Evolutionary conservation across 306 rosid genomes (phyloP).

Genomic region (Quercus bicolor): DNA sequence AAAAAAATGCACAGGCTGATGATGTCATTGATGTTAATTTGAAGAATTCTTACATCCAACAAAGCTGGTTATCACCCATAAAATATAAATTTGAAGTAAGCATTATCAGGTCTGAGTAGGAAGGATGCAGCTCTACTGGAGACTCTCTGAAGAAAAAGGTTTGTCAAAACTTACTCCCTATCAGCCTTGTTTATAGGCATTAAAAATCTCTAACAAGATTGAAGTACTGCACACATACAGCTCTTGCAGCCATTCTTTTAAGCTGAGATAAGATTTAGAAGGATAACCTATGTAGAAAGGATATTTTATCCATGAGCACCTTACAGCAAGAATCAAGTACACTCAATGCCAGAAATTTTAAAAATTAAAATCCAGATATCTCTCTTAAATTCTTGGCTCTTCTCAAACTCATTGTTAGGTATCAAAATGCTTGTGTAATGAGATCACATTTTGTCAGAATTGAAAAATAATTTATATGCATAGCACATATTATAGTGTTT

Average conservation of each 20-base stretch:
- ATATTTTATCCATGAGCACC: not conserved
- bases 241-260: not conserved
- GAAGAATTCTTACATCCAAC: not conserved
- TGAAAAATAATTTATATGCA: not conserved
- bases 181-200: not conserved
- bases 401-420: not conserved
- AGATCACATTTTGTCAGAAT: not conserved
- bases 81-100: not conserved
- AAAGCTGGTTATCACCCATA: not conserved
- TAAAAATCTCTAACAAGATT: not conserved
- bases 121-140: not conserved
- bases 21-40: not conserved
- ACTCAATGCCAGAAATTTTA: not conserved
- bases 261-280: not conserved
- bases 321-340: not conserved
- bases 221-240: not conserved
- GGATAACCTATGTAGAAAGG: not conserved
- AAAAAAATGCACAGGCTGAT: not conserved
- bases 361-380: not conserved
- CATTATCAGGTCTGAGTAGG: not conserved
- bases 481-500: not conserved
- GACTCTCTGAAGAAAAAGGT: not conserved
- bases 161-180: not conserved
- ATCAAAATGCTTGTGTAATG: not conserved
- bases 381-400: not conserved